Evolutionary conservation across 805 yeast genomes (phyloP), one percentile per base, ranked within the genome.

Genomic region (Saturnispora kantuleensis): DNA sequence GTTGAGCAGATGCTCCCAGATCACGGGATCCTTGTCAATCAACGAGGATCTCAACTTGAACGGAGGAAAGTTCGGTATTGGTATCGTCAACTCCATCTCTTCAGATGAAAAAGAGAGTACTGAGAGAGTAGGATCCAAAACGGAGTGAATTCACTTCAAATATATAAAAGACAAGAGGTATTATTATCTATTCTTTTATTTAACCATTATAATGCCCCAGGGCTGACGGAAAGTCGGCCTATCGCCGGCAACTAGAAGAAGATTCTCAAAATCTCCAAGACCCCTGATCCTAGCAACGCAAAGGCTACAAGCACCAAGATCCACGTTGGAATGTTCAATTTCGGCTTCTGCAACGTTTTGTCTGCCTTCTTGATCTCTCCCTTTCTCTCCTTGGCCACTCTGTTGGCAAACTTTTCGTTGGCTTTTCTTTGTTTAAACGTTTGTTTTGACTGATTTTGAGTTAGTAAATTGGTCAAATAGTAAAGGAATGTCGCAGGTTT

Each of bases 351-450:
- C 8, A 11, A 7, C 1, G 41, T 43, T 17, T 47, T 50, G 40
- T 42, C 36, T 0, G 44, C 45, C 32, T 45, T 50, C 18, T 45
- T 37, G 39, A 43, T 43, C 13, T 45, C 50, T 9, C 52, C 52
- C 17, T 49, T 50, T 47, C 52, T 50, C 31, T 47, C 50, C 51
- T 73, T 72, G 56, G 79, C 84, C 52, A 81, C 79, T 55, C 70
- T 73, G 64, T 81, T 84, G 55, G 84, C 86, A 63, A 79, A 90
- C 61, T 81, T 84, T 56, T 74, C 76, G 64, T 89, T 89, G n/a
- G 95, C 96, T 44, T 76, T 70, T 66, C 89, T 81, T 67, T 89
- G 96, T 56, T 75, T 79, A 47, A 93, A 89, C 18, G 96, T 83
- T 71, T 88, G 96, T 30, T 70, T 57, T 50, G 84, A 85, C 89